phyloP scores from a whole-genome alignment of 1,139 yeast species.

The Trichomonascaceae sp. region DNA sequence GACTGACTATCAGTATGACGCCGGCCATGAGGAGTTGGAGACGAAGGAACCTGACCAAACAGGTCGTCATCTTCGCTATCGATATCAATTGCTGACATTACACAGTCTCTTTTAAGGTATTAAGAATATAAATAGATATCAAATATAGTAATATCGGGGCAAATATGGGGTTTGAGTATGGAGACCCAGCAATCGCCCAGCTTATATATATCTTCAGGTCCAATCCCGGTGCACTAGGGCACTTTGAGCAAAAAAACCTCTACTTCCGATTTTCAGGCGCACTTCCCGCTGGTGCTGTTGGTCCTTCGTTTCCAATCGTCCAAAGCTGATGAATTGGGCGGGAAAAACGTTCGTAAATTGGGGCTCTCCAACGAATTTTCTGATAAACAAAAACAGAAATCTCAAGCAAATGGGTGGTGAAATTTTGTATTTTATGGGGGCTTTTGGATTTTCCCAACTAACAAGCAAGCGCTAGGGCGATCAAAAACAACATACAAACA shows the following conservation, averaged over 20 bases:
- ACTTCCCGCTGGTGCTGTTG: background rate
- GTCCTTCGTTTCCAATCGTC: background rate
- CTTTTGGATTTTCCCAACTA: too few species aligned
- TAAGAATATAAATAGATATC: conserved; percentile 1
- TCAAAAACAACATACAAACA: too few species aligned
- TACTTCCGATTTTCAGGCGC: background rate
- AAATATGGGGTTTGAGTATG: background rate
- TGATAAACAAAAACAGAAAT: too few species aligned
- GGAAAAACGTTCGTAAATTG: background rate
- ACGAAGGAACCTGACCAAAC: conserved; percentile 11
- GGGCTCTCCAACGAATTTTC: background rate
- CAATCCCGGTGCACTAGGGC: background rate
- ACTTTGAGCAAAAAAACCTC: background rate
- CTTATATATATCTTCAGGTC: background rate
- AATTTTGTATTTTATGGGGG: too few species aligned
- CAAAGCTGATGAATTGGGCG: background rate
- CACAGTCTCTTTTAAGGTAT: background rate
- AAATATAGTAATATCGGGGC: background rate
- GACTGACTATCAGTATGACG: conserved; percentile 2
- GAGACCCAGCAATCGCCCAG: background rate
- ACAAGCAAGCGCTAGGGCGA: too few species aligned
- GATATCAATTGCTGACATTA: conserved; percentile 4
- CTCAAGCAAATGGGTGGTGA: too few species aligned
- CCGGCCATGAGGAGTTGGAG: conserved; percentile 19
- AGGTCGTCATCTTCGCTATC: conserved; percentile 10